Evolutionary conservation across 352 stramenopile species (phyloP), one percentile per base, ranked within the genome.

Genomic region (Phytophthora gonapodyides): DNA sequence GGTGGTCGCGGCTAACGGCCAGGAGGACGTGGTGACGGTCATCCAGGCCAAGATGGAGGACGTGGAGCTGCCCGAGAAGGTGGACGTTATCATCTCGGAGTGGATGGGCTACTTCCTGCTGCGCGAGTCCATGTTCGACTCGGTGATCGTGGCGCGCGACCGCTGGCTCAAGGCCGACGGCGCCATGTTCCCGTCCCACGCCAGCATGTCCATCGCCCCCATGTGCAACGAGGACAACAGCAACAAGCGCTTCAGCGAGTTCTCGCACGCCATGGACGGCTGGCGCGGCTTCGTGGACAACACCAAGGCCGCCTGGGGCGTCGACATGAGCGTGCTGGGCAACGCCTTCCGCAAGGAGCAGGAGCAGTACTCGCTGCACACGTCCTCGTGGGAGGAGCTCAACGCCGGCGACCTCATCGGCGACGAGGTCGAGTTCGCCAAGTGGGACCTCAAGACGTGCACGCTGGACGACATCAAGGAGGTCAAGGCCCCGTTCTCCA

Each of bases 71-170:
- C 96, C 97, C 0, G 94, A 99, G 71, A 97, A 98, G 66, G 98
- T 99, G 30, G 98, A 99, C 74, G 98, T 99, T 57, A 99, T 99
- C 53, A 97, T 99, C 55, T 99, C 94, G 11, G 97, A 99, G 81
- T 99, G 97, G 95, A 99, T 99, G 98, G 87, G 87, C 55, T 99
- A 99, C 81, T 99, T 99, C 55, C 77, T 99, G 16, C 76, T 99
- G 44, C 89, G 98, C 43, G 98, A 99, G 80, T 98, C 87, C 51
- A 99, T 99, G 98, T 89, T 99, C 37, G 97, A 99, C 83, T 98
- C 91, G 57, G 88, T 99, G 34, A 87, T 99, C 24, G 78, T 97
- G 19, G 98, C 96, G 5, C 82, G 98, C 42, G 96, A 99, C 72
- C 89, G 89, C 52, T 99, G 97, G 82, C 78, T 99, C 51, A 99